phyloP scores from a whole-genome alignment of 768 basidiomycete genomes.

The Austroboletus eburneus region DNA sequence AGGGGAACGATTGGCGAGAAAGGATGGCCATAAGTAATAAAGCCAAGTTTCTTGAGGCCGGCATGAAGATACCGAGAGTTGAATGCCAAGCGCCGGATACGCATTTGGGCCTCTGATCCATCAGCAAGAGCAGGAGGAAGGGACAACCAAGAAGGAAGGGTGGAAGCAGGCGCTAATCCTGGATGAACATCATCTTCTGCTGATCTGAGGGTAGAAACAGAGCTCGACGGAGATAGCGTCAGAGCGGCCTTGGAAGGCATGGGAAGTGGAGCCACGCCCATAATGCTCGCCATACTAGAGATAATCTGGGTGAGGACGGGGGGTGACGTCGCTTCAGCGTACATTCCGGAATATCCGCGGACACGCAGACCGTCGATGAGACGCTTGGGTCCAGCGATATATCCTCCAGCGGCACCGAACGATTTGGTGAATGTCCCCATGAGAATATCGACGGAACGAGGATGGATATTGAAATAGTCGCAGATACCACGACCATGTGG shows the following conservation, averaged over 20 bases:
- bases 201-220: slow-evolving; percentile 23
- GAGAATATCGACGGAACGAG: slow-evolving; percentile 79
- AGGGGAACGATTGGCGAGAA: slow-evolving; percentile 93
- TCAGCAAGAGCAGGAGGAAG: slow-evolving; percentile 71
- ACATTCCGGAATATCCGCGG: slow-evolving; percentile 74
- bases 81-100: slow-evolving; percentile 88
- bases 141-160: slow-evolving; percentile 74
- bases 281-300: slow-evolving; percentile 93
- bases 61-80: slow-evolving; percentile 89
- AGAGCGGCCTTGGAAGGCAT: slow-evolving; percentile 21
- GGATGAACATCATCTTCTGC: slow-evolving; percentile 51
- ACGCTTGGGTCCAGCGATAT: slow-evolving; percentile 80
- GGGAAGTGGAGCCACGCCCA: slow-evolving; percentile 63
- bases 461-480: slow-evolving; percentile 88
- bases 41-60: slow-evolving; percentile 86
- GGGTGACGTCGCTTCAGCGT: slow-evolving; percentile 89
- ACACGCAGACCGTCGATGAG: slow-evolving; percentile 81
- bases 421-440: slow-evolving; percentile 99
- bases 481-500: slow-evolving; percentile 92
- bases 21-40: slow-evolving; percentile 92
- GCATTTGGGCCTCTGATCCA: slow-evolving; percentile 77
- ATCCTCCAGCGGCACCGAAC: slow-evolving; percentile 92
- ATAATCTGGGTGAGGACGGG: slow-evolving; percentile 88
- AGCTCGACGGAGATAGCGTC: slow-evolving; percentile 31
- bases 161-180: slow-evolving; percentile 61